These are phyloP conservation scores for Ceratocystis cubensis DNA, from an alignment of 2,329 filamentous ascomycete genomes.

Conservation along the genomic window DNA sequence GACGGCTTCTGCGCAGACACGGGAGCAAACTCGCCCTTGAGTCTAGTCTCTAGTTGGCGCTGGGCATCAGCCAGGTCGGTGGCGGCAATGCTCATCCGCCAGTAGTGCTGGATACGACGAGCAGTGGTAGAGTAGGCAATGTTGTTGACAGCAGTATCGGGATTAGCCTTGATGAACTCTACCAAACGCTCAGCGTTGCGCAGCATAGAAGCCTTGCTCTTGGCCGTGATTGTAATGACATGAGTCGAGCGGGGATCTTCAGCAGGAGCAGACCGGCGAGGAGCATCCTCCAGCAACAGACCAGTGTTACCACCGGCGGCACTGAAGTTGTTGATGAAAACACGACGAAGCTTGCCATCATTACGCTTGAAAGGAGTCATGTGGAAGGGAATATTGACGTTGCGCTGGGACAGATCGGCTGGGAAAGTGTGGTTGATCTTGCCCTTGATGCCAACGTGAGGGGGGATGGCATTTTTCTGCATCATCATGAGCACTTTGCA, in stretches of 20 bases:
- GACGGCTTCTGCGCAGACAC: constrained; percentile 33
- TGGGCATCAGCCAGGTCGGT: constrained; percentile 33
- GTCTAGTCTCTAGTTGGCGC: constrained; percentile 38
- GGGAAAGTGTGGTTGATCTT: constrained; percentile 50
- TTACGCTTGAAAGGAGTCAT: constrained; percentile 38
- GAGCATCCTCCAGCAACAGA: constrained; percentile 51
- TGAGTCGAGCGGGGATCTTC: constrained; percentile 44
- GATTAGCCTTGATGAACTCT: constrained; percentile 39
- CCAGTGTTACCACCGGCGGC: constrained; percentile 62
- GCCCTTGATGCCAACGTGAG: constrained; percentile 55
- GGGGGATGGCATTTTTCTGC: constrained; percentile 49
- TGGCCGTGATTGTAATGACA: constrained; percentile 46
- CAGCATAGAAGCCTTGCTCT: constrained; percentile 43
- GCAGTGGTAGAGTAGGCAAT: constrained; percentile 59
- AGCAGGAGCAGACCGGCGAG: constrained; percentile 35
- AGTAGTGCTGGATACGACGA: constrained; percentile 47
- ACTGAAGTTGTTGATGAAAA: constrained; percentile 56
- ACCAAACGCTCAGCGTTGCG: constrained; percentile 46
- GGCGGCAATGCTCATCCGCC: constrained; percentile 39
- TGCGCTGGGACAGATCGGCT: constrained; percentile 42
- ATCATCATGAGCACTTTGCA: constrained; percentile 55
- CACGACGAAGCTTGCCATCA: constrained; percentile 35
- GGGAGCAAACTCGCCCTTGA: constrained; percentile 42
- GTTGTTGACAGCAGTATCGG: constrained; percentile 42
- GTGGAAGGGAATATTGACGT: constrained; percentile 46